Conservation (phyloP, 2,329 filamentous ascomycete species). For the Verticillium klebahnii region DNA sequence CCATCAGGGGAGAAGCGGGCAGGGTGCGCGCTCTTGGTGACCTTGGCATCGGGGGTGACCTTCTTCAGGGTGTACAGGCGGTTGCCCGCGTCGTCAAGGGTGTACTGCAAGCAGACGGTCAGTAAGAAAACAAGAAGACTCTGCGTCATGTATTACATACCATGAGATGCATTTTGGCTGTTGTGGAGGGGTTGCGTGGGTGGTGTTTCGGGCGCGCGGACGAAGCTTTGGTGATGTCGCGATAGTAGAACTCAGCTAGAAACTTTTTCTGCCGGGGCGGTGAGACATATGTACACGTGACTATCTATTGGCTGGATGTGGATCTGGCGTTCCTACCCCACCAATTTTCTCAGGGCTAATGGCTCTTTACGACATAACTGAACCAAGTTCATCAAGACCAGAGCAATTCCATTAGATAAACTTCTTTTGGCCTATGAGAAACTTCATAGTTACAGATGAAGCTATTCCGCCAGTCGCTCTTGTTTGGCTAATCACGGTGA, state of each 20-base stretch:
- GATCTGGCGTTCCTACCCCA: too few relatives aligned
- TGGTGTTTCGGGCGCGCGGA: not conserved
- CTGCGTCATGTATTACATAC: not conserved
- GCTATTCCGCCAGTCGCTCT: too few relatives aligned
- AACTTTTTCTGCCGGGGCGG: not conserved
- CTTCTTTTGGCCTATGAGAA: too few relatives aligned
- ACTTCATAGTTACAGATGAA: too few relatives aligned
- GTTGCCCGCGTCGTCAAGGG: conserved; percentile 74
- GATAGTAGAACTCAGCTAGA: not conserved
- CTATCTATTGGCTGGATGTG: too few relatives aligned
- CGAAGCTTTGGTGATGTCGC: not conserved
- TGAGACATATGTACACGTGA: not conserved
- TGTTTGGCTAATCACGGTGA: too few relatives aligned
- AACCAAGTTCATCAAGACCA: too few relatives aligned
- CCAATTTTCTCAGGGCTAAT: too few relatives aligned
- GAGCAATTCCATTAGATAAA: too few relatives aligned
- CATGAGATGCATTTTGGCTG: not conserved
- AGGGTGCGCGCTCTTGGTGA: conserved; percentile 94
- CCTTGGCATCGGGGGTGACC: conserved; percentile 71
- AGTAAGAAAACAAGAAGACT: not conserved
- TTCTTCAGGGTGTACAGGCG: conserved; percentile 96
- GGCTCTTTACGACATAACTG: too few relatives aligned
- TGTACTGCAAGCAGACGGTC: conserved; percentile 63
- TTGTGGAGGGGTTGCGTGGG: not conserved
- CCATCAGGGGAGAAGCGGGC: conserved; percentile 89